Conservation (phyloP, 768 basidiomycete genomes). For the Lentinula detonsa region DNA sequence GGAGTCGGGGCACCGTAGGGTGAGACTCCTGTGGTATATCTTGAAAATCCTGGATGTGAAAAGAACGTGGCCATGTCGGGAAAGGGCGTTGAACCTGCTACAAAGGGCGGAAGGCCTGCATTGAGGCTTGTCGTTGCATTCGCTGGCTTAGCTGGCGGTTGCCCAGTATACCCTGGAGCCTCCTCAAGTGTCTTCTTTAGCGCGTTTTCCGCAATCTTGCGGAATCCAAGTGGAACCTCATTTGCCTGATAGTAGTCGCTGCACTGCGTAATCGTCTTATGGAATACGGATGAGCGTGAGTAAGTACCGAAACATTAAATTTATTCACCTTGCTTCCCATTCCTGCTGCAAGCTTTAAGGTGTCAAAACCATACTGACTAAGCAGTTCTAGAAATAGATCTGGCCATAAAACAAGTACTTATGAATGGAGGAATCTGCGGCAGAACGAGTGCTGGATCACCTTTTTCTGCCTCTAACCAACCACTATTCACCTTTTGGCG, state of each 20-base stretch:
- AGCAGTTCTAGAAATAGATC: conserved; percentile 51
- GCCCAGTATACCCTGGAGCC: background rate
- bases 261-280: conserved; percentile 30
- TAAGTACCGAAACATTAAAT: background rate
- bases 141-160: background rate
- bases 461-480: conserved; percentile 68
- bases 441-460: conserved; percentile 24
- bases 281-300: background rate
- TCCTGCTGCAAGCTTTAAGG: conserved; percentile 60
- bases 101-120: background rate
- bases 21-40: conserved; percentile 4
- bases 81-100: background rate
- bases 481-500: conserved; percentile 22
- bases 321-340: conserved; percentile 54
- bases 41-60: conserved; percentile 1
- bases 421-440: background rate
- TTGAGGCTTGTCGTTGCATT: background rate
- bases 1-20: conserved; percentile 1
- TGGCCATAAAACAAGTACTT: conserved; percentile 13
- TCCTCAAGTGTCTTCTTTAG: background rate
- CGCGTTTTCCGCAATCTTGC: conserved; percentile 26
- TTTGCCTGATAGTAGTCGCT: conserved; percentile 45
- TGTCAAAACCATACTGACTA: conserved; percentile 58
- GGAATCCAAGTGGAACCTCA: conserved; percentile 32
- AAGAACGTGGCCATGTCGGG: conserved; percentile 1